phyloP scores from a whole-genome alignment of 2,329 filamentous ascomycete genomes.

The Coniochaeta prunicola region DNA sequence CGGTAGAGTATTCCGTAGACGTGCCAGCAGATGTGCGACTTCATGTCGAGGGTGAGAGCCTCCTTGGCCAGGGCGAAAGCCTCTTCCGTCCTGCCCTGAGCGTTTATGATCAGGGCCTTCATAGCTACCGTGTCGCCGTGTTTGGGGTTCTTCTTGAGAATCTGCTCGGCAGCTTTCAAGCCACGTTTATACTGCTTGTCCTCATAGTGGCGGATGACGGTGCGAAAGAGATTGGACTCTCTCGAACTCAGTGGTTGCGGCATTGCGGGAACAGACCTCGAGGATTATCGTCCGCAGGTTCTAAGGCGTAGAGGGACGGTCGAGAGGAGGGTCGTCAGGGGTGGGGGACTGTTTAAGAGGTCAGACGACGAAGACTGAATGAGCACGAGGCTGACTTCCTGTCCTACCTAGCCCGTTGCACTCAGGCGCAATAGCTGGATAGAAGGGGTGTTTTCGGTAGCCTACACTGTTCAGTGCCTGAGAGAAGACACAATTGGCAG shows the following conservation, averaged over 20 bases:
- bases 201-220: slow-evolving; percentile 93
- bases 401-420: not conserved
- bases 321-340: not conserved
- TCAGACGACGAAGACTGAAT: not conserved
- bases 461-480: not conserved
- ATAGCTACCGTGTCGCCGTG: slow-evolving; percentile 98
- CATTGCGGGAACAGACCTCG: slow-evolving; percentile 42
- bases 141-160: slow-evolving; percentile 87
- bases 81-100: slow-evolving; percentile 85
- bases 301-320: not conserved
- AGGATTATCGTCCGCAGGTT: not conserved
- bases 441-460: not conserved
- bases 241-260: slow-evolving; percentile 73
- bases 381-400: not conserved
- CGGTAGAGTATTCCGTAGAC: slow-evolving; percentile 94
- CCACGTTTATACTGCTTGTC: slow-evolving; percentile 96
- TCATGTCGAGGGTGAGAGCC: slow-evolving; percentile 93
- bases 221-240: slow-evolving; percentile 88
- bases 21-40: slow-evolving; percentile 99
- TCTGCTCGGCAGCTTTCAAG: slow-evolving; percentile 92
- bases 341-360: not conserved
- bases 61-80: slow-evolving; percentile 90
- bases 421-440: not conserved
- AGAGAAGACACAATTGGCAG: not conserved
- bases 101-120: slow-evolving; percentile 96